Base-by-base conservation (phyloP, 2,329 filamentous ascomycete genomes). In the Oidium heveae region DNA sequence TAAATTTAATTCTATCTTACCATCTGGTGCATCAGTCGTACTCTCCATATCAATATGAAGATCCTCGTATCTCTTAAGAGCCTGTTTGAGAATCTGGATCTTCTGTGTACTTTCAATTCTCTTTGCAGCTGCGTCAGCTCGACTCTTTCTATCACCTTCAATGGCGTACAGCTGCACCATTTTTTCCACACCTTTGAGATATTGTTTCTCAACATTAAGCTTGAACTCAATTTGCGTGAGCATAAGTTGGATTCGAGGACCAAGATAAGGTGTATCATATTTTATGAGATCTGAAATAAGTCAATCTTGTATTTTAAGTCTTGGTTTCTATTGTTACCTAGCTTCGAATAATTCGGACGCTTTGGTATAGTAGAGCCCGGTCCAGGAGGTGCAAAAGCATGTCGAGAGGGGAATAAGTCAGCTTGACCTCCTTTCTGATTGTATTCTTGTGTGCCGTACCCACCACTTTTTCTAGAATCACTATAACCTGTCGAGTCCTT, bases 201-300 rank as follows among this genome's bases (percentile, higher is more conserved):
- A 98, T 69, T 98, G 91, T 66, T 95, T 94, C 68, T 98, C 91
- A 32, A 98, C 91, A 61, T 91, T 94, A 58, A 98, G 76, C 71
- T 98, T 98, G 73, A 98, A 98, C 68, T 96, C 87, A 59, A 98
- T 82, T 68, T 98, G 91, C 51, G 91, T 94, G 64, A 98, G 73
- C 91, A 98, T 98, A 64, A 96, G 84, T 71, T 98, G 91, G 64
- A 98, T 98, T 61, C 93, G 87, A 57, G 91, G 89, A 36, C 91
- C 91, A 58, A 98, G 80, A 67, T 95, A 86, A 18, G 85, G 84
- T 34, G 88, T 95, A 66, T 98, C 91, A 70, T 93, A 94, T 78
- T 96, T 96, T 71, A 98, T 95, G 59, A 98, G 73, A 69, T 98
- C 91, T 95, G 22, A 18, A 49, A 24, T 56, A 59, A 54, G 60